Evolutionary conservation across 108 stramenopile species (phyloP).

Genomic region (Cylindrotheca closterium): DNA sequence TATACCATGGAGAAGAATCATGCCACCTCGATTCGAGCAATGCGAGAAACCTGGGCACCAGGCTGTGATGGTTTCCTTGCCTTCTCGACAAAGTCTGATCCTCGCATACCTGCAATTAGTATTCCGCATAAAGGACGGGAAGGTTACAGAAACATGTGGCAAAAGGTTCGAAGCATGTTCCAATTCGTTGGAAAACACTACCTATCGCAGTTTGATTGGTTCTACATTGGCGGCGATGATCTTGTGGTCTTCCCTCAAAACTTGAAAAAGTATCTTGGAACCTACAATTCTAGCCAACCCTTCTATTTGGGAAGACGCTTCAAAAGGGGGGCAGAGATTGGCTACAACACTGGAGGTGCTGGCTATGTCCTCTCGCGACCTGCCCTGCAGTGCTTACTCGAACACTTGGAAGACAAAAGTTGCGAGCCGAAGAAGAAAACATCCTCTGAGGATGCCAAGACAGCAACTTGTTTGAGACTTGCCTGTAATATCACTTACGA

Average conservation of each 20-base stretch:
- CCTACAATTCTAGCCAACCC: not conserved
- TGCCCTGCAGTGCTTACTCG: conserved; percentile 58
- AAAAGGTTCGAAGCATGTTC: conserved; percentile 83
- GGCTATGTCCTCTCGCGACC: conserved; percentile 85
- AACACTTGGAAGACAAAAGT: conserved; percentile 21
- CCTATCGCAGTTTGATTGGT: conserved; percentile 73
- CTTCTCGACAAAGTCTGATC: conserved; percentile 59
- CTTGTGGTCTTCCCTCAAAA: conserved; percentile 37
- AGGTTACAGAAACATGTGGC: conserved; percentile 88
- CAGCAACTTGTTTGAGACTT: conserved; percentile 64
- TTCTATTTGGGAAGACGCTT: conserved; percentile 9
- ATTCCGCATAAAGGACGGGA: conserved; percentile 64
- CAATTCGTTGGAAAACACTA: conserved; percentile 65
- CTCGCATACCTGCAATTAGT: conserved; percentile 40
- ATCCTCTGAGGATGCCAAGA: conserved; percentile 80
- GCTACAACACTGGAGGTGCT: conserved; percentile 90
- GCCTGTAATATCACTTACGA: conserved; percentile 33
- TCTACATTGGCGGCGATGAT: conserved; percentile 82
- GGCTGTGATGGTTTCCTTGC: conserved; percentile 78
- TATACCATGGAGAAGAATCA: conserved; percentile 65
- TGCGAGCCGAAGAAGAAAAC: conserved; percentile 65
- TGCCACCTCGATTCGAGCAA: conserved; percentile 40
- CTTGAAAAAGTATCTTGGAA: conserved; percentile 23
- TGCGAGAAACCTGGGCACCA: conserved; percentile 30
- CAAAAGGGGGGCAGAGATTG: not conserved